Evolutionary conservation across 768 basidiomycete genomes (phyloP).

Genomic region (Rhizopogon sp.): DNA sequence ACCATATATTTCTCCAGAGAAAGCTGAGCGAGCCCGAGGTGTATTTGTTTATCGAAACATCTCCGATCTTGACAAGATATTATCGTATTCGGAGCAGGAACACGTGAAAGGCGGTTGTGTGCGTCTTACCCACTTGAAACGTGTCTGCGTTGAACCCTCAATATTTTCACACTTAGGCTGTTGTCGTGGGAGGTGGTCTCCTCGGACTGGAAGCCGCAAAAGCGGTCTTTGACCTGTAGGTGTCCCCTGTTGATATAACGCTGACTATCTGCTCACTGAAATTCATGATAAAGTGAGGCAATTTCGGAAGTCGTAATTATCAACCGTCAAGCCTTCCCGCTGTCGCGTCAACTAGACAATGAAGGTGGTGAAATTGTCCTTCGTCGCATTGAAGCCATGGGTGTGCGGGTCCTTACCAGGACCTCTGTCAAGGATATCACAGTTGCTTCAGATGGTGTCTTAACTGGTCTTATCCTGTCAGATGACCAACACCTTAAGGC

Average conservation of each 20-base stretch:
- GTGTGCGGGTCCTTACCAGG: slow-evolving; percentile 49
- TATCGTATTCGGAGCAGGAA: slow-evolving; percentile 47
- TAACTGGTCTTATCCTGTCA: slow-evolving; percentile 46
- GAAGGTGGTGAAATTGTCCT: slow-evolving; percentile 59
- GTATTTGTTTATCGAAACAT: slow-evolving; percentile 73
- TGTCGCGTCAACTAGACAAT: slow-evolving; percentile 54
- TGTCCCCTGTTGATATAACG: not conserved
- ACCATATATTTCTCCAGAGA: slow-evolving; percentile 42
- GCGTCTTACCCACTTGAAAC: slow-evolving; percentile 1
- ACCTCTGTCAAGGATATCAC: slow-evolving; percentile 33
- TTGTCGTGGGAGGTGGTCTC: slow-evolving; percentile 66
- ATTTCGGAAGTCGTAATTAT: slow-evolving; percentile 47
- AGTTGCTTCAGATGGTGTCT: slow-evolving; percentile 31
- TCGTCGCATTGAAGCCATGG: slow-evolving; percentile 53
- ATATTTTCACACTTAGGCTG: slow-evolving; percentile 22
- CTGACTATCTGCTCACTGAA: not conserved
- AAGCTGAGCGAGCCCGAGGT: slow-evolving; percentile 40
- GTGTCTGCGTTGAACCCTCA: not conserved
- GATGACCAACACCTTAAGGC: slow-evolving; percentile 42
- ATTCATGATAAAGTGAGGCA: slow-evolving; percentile 14
- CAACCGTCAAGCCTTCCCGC: slow-evolving; percentile 45
- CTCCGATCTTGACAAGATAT: slow-evolving; percentile 59
- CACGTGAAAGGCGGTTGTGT: slow-evolving; percentile 31
- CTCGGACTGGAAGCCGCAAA: slow-evolving; percentile 75
- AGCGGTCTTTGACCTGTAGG: slow-evolving; percentile 54